Evolutionary conservation across 176 grass and related monocot genomes (phyloP), one percentile per base, ranked within the genome.

Genomic region (Oryza longistaminata): DNA sequence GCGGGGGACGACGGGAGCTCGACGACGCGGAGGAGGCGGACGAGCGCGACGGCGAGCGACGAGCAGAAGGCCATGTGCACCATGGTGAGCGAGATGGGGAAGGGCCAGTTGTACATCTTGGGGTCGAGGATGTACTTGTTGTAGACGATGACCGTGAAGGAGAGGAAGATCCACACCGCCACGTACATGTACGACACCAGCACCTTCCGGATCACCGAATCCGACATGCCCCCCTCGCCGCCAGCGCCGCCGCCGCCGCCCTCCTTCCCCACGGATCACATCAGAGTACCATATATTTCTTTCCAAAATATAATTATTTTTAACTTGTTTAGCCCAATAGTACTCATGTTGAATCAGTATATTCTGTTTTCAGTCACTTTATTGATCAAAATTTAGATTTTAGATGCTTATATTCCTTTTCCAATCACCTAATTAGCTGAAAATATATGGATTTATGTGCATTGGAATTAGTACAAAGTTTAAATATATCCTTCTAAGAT

Each of bases 101-200:
- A 98, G 9, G 93, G 89, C 96, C 96, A 98, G 77, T 87, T 89
- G 85, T 98, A 98, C 93, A 98, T 95, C 91, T 93, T 95, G 35
- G 96, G 96, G 79, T 98, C 96, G 34, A 95, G 89, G 89, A 98
- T 93, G 89, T 98, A 98, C 89, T 98, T 98, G 96, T 98, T 98
- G 93, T 89, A 98, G 66, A 98, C 89, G 89, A 98, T 98, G 50
- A 98, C 96, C 11, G 91, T 26, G 87, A 98, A 98, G 91, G 88
- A 93, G 70, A 98, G 91, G 80, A 93, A 90, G 89, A 98, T 95
- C 96, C 96, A 98, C 80, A 98, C 89, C 85, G 93, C 91, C 27
- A 95, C 93, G 69, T 98, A 98, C 70, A 86, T 87, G 91, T 98
- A 98, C 12, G 96, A 93, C 17, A 95, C 73, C 5, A 98, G 83